These are phyloP conservation scores for Dendrobium huoshanense DNA, from an alignment of 106 monocot genomes.

Conservation along the genomic window DNA sequence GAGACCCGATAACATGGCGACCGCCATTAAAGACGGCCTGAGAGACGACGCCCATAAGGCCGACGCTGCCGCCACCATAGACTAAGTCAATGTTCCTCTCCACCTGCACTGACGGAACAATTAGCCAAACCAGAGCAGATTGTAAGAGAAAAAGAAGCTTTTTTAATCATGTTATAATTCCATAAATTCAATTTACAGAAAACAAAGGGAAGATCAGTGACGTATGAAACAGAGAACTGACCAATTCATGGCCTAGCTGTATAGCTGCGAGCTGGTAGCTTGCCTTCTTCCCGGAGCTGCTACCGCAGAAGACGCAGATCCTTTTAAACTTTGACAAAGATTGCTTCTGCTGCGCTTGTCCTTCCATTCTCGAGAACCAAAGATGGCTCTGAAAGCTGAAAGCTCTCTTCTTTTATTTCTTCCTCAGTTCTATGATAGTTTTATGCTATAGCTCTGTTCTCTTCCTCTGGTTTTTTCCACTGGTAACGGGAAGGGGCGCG, in stretches of 20 bases:
- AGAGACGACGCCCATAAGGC: slow-evolving; percentile 57
- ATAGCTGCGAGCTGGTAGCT: slow-evolving; percentile 37
- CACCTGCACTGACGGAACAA: slow-evolving; percentile 16
- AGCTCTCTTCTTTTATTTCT: too few relatives aligned
- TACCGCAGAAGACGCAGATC: slow-evolving; percentile 49
- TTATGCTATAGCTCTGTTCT: too few relatives aligned
- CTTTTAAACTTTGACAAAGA: slow-evolving; percentile 20
- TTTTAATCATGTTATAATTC: too few relatives aligned
- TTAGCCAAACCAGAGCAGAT: too few relatives aligned
- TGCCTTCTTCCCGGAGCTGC: slow-evolving; percentile 36
- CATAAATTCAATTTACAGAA: too few relatives aligned
- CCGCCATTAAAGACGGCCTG: slow-evolving; percentile 50
- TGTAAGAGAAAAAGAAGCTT: too few relatives aligned
- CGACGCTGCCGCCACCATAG: slow-evolving; percentile 53
- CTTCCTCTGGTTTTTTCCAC: too few relatives aligned
- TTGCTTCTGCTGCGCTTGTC: not conserved
- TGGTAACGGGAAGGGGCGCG: too few relatives aligned
- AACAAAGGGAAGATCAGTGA: too few relatives aligned
- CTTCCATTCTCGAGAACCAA: too few relatives aligned
- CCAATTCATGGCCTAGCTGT: slow-evolving; percentile 42
- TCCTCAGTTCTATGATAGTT: too few relatives aligned
- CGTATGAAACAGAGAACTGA: not conserved
- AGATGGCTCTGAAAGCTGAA: too few relatives aligned
- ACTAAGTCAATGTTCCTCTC: slow-evolving; percentile 53
- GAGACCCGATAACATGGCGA: slow-evolving; percentile 49